Percentiles rank a stretch among this genome's conserved stretches.
phyloP scores from a whole-genome alignment of 1,284 basidiomycete genomes.

The Ustilago trichophora region DNA sequence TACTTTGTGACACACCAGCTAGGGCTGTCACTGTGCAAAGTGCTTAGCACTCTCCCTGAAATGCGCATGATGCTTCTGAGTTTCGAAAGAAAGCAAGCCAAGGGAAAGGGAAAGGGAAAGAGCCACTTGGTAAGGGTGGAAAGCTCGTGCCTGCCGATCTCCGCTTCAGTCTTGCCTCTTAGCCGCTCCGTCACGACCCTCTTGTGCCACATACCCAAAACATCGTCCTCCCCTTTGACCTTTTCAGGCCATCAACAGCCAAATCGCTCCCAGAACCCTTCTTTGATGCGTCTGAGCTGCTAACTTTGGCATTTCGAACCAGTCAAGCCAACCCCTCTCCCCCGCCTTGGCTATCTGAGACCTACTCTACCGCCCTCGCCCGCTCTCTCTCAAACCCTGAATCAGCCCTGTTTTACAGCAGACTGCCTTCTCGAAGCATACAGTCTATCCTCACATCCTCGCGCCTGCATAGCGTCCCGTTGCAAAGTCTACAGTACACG shows the following conservation, averaged over 20 bases:
- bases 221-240: background rate
- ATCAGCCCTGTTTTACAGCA: background rate
- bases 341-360: slow-evolving; percentile 1
- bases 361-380: slow-evolving; percentile 4
- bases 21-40: too few species aligned
- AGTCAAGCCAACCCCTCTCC: background rate
- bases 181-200: background rate
- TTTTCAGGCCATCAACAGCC: too few species aligned
- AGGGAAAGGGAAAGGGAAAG: too few species aligned
- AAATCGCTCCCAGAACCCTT: too few species aligned
- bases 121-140: too few species aligned
- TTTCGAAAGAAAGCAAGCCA: background rate
- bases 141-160: slow-evolving; percentile 7
- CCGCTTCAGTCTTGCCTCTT: background rate
- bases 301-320: slow-evolving; percentile 1
- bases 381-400: background rate
- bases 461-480: too few species aligned
- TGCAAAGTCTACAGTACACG: background rate
- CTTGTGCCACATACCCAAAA: background rate
- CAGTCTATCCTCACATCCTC: too few species aligned
- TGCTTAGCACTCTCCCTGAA: too few species aligned
- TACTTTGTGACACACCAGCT: too few species aligned
- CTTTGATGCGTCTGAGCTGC: too few species aligned
- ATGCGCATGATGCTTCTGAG: slow-evolving; percentile 1
- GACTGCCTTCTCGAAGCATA: too few species aligned